Percentiles rank a stretch among this genome's conserved stretches.
These are phyloP conservation scores for Magnolia sinica DNA, from an alignment of 164 flowering plant species.

Conservation along the genomic window DNA sequence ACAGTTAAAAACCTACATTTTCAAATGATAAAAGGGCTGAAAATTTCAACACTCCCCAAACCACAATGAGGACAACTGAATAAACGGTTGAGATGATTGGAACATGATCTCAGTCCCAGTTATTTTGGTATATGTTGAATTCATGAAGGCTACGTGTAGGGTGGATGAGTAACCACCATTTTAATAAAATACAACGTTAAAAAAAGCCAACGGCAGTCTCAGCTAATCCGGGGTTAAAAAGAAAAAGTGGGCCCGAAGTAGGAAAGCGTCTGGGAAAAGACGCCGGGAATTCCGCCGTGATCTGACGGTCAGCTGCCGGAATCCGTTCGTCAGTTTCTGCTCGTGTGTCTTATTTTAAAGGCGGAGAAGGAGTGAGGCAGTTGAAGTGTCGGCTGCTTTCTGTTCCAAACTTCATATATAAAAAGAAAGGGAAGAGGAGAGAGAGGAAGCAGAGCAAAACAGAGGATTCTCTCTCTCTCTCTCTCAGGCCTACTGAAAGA, in stretches of 20 bases:
- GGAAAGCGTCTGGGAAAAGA: neutral
- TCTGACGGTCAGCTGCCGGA: slow-evolving; percentile 5
- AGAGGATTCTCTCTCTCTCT: neutral
- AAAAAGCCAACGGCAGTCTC: neutral
- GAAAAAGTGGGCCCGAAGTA: neutral
- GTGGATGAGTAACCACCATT: neutral
- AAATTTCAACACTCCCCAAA: too few species aligned
- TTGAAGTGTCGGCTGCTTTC: slow-evolving; percentile 15
- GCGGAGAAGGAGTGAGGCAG: neutral
- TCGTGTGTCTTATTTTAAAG: neutral
- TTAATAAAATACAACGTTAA: neutral
- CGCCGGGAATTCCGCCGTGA: slow-evolving; percentile 3
- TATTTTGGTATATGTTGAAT: neutral
- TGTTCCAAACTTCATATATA: neutral
- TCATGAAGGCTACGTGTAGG: neutral
- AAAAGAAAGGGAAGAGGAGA: neutral
- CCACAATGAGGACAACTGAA: too few species aligned
- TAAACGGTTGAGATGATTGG: neutral
- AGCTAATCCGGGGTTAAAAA: neutral
- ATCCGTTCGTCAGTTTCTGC: neutral
- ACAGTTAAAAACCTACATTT: too few species aligned
- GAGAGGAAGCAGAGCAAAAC: neutral
- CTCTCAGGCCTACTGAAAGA: neutral
- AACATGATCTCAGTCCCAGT: too few species aligned
- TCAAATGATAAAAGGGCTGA: too few species aligned